Conservation (phyloP, 1,284 basidiomycete genomes). For the Apiotrichum porosum region DNA sequence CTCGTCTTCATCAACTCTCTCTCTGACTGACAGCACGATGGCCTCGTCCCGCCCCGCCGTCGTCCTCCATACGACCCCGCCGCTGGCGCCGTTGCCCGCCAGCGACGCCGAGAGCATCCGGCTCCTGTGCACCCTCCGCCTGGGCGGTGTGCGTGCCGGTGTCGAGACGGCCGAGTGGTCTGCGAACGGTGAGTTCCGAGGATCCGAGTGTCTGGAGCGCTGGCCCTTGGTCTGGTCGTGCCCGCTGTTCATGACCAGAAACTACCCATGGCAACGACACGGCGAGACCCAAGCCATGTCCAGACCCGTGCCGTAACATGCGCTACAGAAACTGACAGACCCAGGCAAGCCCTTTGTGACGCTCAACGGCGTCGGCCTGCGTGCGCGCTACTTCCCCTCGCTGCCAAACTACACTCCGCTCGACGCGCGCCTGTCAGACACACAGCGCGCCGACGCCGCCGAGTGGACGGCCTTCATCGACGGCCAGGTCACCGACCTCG, state of each 20-base stretch:
- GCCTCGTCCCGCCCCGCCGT: slow-evolving; percentile 8
- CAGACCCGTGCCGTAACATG: no score
- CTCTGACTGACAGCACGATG: no score
- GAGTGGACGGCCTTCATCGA: slow-evolving; percentile 43
- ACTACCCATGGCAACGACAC: no score
- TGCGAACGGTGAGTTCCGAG: slow-evolving; percentile 20
- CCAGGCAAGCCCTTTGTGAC: slow-evolving; percentile 35
- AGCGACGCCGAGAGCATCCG: slow-evolving; percentile 34
- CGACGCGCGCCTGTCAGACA: slow-evolving; percentile 11
- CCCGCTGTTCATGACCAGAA: no score
- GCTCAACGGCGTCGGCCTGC: slow-evolving; percentile 14
- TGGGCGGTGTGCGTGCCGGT: slow-evolving; percentile 19
- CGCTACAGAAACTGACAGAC: no score
- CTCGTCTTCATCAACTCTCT: background rate
- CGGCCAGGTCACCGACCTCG: slow-evolving; percentile 36
- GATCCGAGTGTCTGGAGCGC: no score
- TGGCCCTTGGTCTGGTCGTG: no score
- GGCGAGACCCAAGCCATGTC: no score
- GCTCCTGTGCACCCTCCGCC: slow-evolving; percentile 25
- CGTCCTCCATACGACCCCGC: slow-evolving; percentile 32
- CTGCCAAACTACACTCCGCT: slow-evolving; percentile 34
- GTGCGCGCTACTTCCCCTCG: slow-evolving; percentile 17
- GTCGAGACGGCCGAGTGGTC: slow-evolving; percentile 27
- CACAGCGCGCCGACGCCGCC: slow-evolving; percentile 28
- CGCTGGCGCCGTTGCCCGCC: slow-evolving; percentile 28